Percentiles rank a stretch among this genome's conserved stretches.
phyloP scores from a whole-genome alignment of 345 rosid species.

The Populus deltoides region DNA sequence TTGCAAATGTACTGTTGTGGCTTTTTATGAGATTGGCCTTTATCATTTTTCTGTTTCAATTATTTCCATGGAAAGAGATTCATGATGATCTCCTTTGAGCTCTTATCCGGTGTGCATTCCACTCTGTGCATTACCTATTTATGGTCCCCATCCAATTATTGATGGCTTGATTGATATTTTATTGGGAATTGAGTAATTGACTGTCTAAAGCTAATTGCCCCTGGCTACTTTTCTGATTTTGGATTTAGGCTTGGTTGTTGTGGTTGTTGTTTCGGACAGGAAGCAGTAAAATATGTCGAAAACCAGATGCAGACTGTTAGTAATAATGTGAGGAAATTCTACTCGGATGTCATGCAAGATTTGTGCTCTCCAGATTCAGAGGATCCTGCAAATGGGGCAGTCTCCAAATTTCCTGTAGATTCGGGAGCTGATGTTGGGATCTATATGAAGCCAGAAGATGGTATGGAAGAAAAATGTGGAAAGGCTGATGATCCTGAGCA shows the following conservation, averaged over 20 bases:
- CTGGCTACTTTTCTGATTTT: background rate
- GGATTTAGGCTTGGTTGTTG: background rate
- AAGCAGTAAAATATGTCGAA: slow-evolving; percentile 71
- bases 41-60: background rate
- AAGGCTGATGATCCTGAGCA: slow-evolving; percentile 30
- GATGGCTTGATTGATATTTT: background rate
- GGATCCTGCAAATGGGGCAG: slow-evolving; percentile 37
- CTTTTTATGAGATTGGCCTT: background rate
- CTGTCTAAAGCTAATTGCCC: background rate
- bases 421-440: slow-evolving; percentile 37
- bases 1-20: background rate
- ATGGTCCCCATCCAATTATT: background rate
- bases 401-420: slow-evolving; percentile 25
- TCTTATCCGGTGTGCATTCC: background rate
- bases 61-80: background rate
- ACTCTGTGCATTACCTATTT: background rate
- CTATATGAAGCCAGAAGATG: slow-evolving; percentile 33
- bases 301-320: slow-evolving; percentile 80
- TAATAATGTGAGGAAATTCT: slow-evolving; percentile 66
- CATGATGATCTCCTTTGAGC: background rate
- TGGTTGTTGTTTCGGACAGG: slow-evolving; percentile 40
- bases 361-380: slow-evolving; percentile 44
- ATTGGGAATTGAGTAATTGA: background rate
- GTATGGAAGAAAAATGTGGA: slow-evolving; percentile 26
- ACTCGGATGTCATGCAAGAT: slow-evolving; percentile 68